phyloP scores from a whole-genome alignment of 1,284 basidiomycete species.

The Ceratobasidium sp. region DNA sequence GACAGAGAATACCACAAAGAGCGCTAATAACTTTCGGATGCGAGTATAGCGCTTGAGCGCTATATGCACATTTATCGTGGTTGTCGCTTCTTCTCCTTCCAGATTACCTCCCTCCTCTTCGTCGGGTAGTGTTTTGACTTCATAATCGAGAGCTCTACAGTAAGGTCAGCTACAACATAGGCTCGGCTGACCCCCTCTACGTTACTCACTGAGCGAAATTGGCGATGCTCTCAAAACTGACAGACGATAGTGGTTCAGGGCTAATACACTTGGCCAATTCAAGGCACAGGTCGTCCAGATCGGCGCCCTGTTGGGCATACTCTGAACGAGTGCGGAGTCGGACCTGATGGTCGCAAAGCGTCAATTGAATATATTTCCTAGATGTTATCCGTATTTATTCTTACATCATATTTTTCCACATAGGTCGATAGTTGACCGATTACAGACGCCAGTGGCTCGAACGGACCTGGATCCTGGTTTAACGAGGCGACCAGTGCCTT shows the following conservation, averaged over 20 bases:
- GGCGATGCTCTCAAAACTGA: background rate
- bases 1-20: background rate
- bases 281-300: background rate
- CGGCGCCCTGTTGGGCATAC: background rate
- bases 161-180: too few relatives aligned
- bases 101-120: background rate
- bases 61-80: background rate
- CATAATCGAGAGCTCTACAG: background rate
- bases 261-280: too few relatives aligned
- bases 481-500: background rate
- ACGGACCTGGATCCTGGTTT: background rate
- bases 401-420: background rate
- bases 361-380: too few relatives aligned
- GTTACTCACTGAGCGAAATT: background rate
- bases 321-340: background rate
- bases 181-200: background rate
- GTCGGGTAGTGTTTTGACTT: background rate
- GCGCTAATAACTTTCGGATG: background rate
- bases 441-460: background rate
- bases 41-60: background rate
- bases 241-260: background rate
- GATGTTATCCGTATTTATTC: background rate
- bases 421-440: background rate
- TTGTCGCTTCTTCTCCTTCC: background rate
- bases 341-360: too few relatives aligned